A percentile compares a stretch with the other conserved stretches of the same genome.
phyloP scores from a whole-genome alignment of 2,329 filamentous ascomycete species.

The Fusarium haematococcum region DNA sequence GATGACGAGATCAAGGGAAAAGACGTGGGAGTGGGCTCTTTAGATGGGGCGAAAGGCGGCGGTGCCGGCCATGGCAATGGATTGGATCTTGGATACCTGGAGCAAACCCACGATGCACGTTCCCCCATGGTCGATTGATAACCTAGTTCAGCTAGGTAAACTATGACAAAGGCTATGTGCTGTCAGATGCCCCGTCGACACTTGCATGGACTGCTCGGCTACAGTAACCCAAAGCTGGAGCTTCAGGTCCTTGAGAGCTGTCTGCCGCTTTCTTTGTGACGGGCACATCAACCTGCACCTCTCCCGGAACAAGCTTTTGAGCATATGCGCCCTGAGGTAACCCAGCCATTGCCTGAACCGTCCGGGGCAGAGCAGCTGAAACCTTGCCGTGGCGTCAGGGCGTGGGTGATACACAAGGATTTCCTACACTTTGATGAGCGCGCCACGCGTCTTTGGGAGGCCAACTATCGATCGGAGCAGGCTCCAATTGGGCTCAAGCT shows the following conservation, averaged over 20 bases:
- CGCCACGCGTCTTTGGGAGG: constrained; percentile 28
- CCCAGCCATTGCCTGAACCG: constrained; percentile 10
- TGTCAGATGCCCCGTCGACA: constrained; percentile 25
- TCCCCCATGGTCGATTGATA: constrained; percentile 37
- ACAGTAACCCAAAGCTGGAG: constrained; percentile 18
- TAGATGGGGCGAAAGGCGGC: constrained; percentile 32
- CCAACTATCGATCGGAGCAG: constrained; percentile 7
- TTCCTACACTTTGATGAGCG: constrained; percentile 13
- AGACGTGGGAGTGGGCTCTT: constrained; percentile 29
- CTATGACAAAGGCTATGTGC: constrained; percentile 26
- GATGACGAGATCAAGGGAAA: constrained; percentile 29
- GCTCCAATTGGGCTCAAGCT: constrained; percentile 11
- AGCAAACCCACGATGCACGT: constrained; percentile 30
- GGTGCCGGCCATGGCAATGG: constrained; percentile 10
- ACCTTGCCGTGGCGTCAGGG: constrained; percentile 31
- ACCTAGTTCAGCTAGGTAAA: constrained; percentile 22
- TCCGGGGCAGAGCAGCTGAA: constrained; percentile 19
- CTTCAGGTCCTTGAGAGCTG: constrained; percentile 29
- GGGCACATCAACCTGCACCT: constrained; percentile 10
- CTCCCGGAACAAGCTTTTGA: constrained; percentile 10
- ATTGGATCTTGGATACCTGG: constrained; percentile 7
- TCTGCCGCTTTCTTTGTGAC: constrained; percentile 4
- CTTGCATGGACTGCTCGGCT: constrained; percentile 5
- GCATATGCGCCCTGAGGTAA: constrained; percentile 28
- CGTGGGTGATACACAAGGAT: constrained; percentile 13